A percentile compares a stretch with the other conserved stretches of the same genome.
Evolutionary conservation across 129 eudicot species (phyloP).

Genomic region (Pittosporum tobira): DNA sequence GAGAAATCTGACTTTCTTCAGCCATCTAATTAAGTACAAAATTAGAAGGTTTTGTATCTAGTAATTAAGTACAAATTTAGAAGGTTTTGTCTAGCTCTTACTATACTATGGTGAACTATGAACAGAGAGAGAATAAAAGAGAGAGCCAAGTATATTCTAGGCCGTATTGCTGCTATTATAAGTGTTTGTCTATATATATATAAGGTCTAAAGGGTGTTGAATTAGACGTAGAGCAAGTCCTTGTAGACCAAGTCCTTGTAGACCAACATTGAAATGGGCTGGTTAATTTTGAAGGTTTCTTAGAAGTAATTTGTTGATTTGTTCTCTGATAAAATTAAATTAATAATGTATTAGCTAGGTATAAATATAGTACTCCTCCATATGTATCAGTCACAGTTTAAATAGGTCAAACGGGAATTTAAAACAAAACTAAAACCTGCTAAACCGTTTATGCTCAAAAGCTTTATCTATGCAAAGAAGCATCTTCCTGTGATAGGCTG

Average conservation of each 20-base stretch:
- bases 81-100: background rate
- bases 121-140: no score
- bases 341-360: no score
- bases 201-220: background rate
- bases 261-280: background rate
- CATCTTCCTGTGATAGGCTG: background rate
- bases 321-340: no score
- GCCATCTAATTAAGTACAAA: no score
- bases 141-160: no score
- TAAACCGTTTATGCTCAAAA: no score
- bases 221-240: slow-evolving; percentile 1
- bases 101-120: no score
- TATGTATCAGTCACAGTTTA: background rate
- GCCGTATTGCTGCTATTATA: no score
- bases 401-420: background rate
- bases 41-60: no score
- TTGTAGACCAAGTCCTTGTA: background rate
- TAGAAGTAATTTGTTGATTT: background rate
- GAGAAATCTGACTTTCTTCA: slow-evolving; percentile 18
- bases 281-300: slow-evolving; percentile 2
- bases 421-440: no score
- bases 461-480: background rate
- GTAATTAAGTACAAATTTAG: background rate
- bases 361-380: no score
- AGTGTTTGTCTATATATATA: no score